Evolutionary conservation across 2,329 filamentous ascomycete genomes (phyloP).

Genomic region (Hymenoscyphus albidus): DNA sequence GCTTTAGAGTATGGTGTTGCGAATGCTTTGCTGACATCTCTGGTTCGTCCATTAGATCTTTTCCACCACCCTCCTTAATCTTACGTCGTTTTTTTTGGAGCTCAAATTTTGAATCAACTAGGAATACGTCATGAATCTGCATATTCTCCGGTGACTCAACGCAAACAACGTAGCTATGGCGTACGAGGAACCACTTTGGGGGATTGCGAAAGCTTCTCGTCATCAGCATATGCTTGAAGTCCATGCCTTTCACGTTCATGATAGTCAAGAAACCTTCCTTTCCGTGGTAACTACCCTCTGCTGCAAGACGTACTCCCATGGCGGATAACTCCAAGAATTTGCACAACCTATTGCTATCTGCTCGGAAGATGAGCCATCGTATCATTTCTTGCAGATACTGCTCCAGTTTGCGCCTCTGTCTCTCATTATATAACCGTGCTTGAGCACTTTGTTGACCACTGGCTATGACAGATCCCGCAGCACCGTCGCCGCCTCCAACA

Average conservation of each 20-base stretch:
- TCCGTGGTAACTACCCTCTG: conserved; percentile 94
- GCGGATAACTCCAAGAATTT: conserved; percentile 95
- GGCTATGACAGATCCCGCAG: conserved; percentile 24
- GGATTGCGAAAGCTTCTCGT: conserved; percentile 77
- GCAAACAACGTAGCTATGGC: conserved; percentile 95
- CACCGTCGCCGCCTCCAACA: conserved; percentile 30
- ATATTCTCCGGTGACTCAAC: conserved; percentile 98
- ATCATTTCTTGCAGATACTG: conserved; percentile 92
- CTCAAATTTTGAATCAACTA: conserved; percentile 86
- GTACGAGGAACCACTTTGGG: conserved; percentile 96
- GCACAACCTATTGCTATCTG: conserved; percentile 92
- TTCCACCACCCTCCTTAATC: conserved; percentile 50
- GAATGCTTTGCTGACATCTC: conserved; percentile 37
- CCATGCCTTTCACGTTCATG: conserved; percentile 82
- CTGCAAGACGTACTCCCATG: conserved; percentile 85
- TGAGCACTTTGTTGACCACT: conserved; percentile 37
- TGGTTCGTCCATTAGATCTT: conserved; percentile 51
- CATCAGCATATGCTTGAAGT: conserved; percentile 76
- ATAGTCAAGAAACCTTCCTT: conserved; percentile 95
- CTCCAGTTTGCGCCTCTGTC: conserved; percentile 80
- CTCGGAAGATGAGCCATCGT: conserved; percentile 91
- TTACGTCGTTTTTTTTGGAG: conserved; percentile 70
- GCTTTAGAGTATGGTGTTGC: conserved; percentile 79
- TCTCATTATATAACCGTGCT: conserved; percentile 62
- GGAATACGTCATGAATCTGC: conserved; percentile 97